Base-by-base conservation (phyloP, 2,329 filamentous ascomycete species). In the Teratosphaeria epicoccoides region DNA sequence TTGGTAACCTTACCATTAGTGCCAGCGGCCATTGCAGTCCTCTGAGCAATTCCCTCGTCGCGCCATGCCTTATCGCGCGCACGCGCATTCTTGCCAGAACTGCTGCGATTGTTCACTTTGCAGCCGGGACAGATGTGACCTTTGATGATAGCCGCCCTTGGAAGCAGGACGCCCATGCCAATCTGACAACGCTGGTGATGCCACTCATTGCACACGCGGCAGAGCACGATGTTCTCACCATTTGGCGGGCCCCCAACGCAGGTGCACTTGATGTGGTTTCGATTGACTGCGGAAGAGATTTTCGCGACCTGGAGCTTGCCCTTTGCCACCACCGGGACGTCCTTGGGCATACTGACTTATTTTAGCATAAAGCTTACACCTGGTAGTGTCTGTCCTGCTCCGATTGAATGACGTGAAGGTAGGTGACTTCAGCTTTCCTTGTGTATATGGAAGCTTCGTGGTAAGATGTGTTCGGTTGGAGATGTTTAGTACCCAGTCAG, bases 111-210 rank as follows among this genome's bases (percentile, higher is more conserved):
- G 20, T 25, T 28, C n/a, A 20, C 20, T 10, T 37, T 46, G 49
- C 49, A 54, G 4, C 37, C 48, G 22, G 20, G 6, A 24, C 45
- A 43, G 11, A 17, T 26, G 33, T 24, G 40, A 3, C 37, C 17
- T n/a, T 26, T 46, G 37, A 46, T 20, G 20, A 14, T 4, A 24
- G 49, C 46, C 6, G 50, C 43, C 7, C 17, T 28, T 9, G 29
- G 24, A 20, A 45, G 43, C 11, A 40, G 24, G 14, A 43, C n/a
- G 7, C 47, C 17, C 12, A 47, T 40, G 26, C 53, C 53, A 17
- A 55, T 12, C 26, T 49, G 51, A 29, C 53, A 55, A n/a, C 37
- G 47, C 6, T 46, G n/a, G 44, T 55, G 53, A n/a, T 49, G 50
- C 50, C 50, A 55, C 12, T 44, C 26, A n/a, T 49, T 26, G 47